Evolutionary conservation across 2,329 filamentous ascomycete genomes (phyloP).

Genomic region (Ascochyta koolunga): DNA sequence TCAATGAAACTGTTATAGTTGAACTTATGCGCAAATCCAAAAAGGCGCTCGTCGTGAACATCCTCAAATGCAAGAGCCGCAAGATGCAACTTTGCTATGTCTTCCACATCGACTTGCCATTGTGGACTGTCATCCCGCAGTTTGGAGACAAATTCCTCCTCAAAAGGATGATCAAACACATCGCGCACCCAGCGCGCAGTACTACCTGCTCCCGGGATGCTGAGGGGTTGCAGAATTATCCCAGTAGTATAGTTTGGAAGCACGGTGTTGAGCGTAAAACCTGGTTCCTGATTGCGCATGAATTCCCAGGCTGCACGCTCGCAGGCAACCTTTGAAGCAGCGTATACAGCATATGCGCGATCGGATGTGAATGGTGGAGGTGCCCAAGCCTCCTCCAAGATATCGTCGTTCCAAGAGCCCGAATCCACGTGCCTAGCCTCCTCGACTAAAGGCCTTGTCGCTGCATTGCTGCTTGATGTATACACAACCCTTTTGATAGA

Average conservation of each 20-base stretch:
- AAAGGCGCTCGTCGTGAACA: slow-evolving; percentile 56
- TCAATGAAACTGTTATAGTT: slow-evolving; percentile 53
- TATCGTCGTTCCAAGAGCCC: not conserved
- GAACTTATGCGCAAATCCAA: slow-evolving; percentile 55
- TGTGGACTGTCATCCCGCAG: slow-evolving; percentile 19
- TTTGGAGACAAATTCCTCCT: not conserved
- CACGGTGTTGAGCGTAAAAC: slow-evolving; percentile 51
- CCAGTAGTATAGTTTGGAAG: slow-evolving; percentile 29
- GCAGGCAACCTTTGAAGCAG: slow-evolving; percentile 52
- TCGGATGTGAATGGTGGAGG: slow-evolving; percentile 36
- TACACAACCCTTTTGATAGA: slow-evolving; percentile 7
- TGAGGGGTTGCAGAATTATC: slow-evolving; percentile 31
- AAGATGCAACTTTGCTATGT: slow-evolving; percentile 58
- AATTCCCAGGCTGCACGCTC: slow-evolving; percentile 56
- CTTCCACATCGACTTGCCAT: slow-evolving; percentile 58
- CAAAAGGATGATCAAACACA: not conserved
- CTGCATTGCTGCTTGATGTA: slow-evolving; percentile 10
- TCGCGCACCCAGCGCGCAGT: slow-evolving; percentile 17
- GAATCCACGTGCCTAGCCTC: not conserved
- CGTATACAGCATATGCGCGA: slow-evolving; percentile 44
- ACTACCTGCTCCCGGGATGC: slow-evolving; percentile 12
- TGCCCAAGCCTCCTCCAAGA: slow-evolving; percentile 25
- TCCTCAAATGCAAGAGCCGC: slow-evolving; percentile 54
- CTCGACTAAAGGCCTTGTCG: slow-evolving; percentile 2
- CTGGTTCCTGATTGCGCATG: slow-evolving; percentile 47